Conservation (phyloP, 495 filamentous ascomycete genomes). For the Zalerion maritima region DNA sequence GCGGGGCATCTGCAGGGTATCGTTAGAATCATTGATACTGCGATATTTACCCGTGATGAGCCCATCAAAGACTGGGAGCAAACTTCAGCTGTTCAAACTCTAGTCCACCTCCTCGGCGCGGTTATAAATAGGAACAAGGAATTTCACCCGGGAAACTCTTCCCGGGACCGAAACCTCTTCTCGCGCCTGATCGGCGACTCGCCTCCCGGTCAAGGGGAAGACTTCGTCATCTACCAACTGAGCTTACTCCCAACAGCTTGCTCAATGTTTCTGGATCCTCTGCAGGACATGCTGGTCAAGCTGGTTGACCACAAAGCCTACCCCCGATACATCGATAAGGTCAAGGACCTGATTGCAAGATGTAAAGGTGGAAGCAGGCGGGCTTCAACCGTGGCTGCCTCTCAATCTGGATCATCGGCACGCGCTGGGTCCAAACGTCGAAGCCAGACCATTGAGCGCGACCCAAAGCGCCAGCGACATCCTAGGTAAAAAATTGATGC, state of each 20-base stretch:
- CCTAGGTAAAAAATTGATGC: too few species aligned
- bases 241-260: slow-evolving; percentile 22
- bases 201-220: slow-evolving; percentile 16
- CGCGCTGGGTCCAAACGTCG: too few species aligned
- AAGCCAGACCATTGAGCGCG: too few species aligned
- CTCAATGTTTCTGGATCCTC: slow-evolving; percentile 20
- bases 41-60: slow-evolving; percentile 18
- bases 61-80: slow-evolving; percentile 20
- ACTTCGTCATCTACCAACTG: slow-evolving; percentile 24
- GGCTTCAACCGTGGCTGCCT: too few species aligned
- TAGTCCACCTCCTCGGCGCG: slow-evolving; percentile 25
- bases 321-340: too few species aligned
- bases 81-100: slow-evolving; percentile 22
- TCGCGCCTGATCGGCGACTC: slow-evolving; percentile 21
- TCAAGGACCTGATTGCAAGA: too few species aligned
- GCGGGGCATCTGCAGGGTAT: slow-evolving; percentile 20
- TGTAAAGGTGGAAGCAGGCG: too few species aligned
- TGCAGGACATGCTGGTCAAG: too few species aligned
- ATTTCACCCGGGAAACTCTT: slow-evolving; percentile 8
- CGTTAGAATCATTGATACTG: slow-evolving; percentile 18
- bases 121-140: slow-evolving; percentile 19
- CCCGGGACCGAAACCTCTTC: slow-evolving; percentile 21
- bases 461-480: too few species aligned
- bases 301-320: slow-evolving; percentile 5
- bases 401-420: too few species aligned